Conservation (phyloP, 176 grass and related monocot genomes). For the Aegilops sharonensis region DNA sequence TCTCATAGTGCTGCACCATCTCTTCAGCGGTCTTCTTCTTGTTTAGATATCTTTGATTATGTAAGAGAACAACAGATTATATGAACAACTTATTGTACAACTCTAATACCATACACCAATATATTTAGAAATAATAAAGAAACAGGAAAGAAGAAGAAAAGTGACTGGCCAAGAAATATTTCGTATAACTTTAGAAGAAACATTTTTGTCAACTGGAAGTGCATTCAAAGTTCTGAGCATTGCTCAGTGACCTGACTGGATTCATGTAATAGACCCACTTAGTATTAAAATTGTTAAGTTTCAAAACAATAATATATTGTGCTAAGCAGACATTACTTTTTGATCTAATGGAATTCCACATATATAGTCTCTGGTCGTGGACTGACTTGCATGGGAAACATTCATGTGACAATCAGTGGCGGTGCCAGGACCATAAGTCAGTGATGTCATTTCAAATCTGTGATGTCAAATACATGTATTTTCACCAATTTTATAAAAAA, state of each 20-base stretch:
- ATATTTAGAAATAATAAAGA: not conserved
- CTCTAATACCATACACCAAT: not conserved
- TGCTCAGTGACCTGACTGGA: not conserved
- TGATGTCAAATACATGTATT: too few relatives aligned
- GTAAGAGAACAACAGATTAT: conserved; percentile 45
- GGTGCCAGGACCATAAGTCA: too few relatives aligned
- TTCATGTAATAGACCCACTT: not conserved
- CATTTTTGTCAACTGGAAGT: not conserved
- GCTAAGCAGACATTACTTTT: not conserved
- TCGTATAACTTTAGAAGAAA: not conserved
- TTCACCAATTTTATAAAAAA: too few relatives aligned
- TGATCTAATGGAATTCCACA: not conserved
- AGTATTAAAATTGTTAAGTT: not conserved
- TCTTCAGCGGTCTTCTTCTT: conserved; percentile 98
- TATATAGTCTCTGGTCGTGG: not conserved
- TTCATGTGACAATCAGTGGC: not conserved
- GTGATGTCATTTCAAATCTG: too few relatives aligned
- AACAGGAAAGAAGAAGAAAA: not conserved
- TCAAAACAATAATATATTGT: not conserved
- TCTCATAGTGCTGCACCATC: conserved; percentile 97
- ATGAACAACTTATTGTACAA: conserved; percentile 11
- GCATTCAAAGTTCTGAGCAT: conserved; percentile 10
- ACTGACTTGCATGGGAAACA: not conserved
- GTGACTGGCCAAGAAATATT: not conserved
- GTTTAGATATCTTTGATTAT: conserved; percentile 79